Base-by-base conservation (phyloP, 2,329 filamentous ascomycete genomes). In the Aspergillus fischeri region DNA sequence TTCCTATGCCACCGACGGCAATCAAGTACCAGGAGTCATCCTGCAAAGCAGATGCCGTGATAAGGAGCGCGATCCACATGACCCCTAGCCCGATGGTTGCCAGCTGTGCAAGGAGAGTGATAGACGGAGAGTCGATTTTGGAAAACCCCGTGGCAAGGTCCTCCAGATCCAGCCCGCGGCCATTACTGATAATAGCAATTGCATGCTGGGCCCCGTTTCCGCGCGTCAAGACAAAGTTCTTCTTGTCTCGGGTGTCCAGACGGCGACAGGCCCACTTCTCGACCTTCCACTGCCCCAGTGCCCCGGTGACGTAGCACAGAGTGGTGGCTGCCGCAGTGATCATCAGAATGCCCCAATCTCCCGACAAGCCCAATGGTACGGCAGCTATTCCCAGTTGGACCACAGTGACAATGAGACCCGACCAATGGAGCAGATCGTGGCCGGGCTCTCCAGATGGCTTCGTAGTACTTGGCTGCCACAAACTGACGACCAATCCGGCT, bases 231-330 rank as follows among this genome's bases (percentile, higher is more conserved):
- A 71, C 55, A n/a, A 71, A 61, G 1, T 63, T 72, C 51, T 73
- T 69, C 17, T 64, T 61, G 10, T 49, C 35, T 20, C 53, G 47
- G 6, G 41, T n/a, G n/a, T 63, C 60, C 5, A 65, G 57, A 2
- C 55, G 59, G 17, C 73, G 69, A 60, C 73, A 77, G 0, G 73
- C 68, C 70, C 74, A 77, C 60, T 80, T 81, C 63, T 81, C 79
- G 9, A 59, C 61, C 21, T 60, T 64, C 77, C 77, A 80, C 60
- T 80, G 77, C 4, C 70, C 66, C 4, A 81, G 62, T 2, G 66
- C 58, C 0, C 75, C 75, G 0, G 70, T 70, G 1, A 63, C 53
- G 7, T 75, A 60, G 1, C 73, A 69, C 3, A 81, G 66, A 1
- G 71, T 2, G 9, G 64, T 80, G 1, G 77, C 79, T 4, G 49